A percentile compares a stretch with the other conserved stretches of the same genome.
These are phyloP conservation scores for Aspergillus ruber DNA, from an alignment of 2,329 filamentous ascomycete genomes.

Conservation along the genomic window DNA sequence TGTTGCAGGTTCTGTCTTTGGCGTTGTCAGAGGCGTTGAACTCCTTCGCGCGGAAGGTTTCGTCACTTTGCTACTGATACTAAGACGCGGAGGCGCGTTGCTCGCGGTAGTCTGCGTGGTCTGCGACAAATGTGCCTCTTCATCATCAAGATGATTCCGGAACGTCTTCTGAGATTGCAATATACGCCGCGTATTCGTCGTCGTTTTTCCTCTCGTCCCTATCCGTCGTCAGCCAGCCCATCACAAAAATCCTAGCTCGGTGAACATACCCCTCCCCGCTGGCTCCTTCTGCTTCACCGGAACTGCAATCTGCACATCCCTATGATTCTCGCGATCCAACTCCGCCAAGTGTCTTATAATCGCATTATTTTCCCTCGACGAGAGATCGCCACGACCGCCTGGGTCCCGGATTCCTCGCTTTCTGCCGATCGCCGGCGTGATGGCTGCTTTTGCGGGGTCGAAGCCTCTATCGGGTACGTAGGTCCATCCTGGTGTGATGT, in stretches of 20 bases:
- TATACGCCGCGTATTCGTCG: constrained; percentile 43
- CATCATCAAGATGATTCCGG: constrained; percentile 46
- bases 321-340: constrained; percentile 72
- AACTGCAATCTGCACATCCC: constrained; percentile 65
- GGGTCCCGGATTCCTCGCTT: constrained; percentile 65
- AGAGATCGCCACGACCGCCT: constrained; percentile 57
- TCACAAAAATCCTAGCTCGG: too few relatives aligned
- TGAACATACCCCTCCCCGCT: constrained; percentile 31
- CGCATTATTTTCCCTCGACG: constrained; percentile 75
- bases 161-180: constrained; percentile 46
- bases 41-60: constrained; percentile 20
- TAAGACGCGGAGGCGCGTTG: constrained; percentile 8
- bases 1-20: constrained; percentile 6
- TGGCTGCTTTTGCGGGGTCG: constrained; percentile 50
- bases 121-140: constrained; percentile 38
- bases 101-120: constrained; percentile 7
- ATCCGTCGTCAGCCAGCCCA: not conserved
- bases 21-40: constrained; percentile 18
- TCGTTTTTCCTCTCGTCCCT: constrained; percentile 36
- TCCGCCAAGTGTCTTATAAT: constrained; percentile 74
- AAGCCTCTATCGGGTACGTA: constrained; percentile 73
- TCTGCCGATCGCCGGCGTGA: constrained; percentile 49
- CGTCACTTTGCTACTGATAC: constrained; percentile 12
- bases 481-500: constrained; percentile 78
- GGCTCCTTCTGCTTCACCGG: constrained; percentile 49